Evolutionary conservation across 1,284 basidiomycete species (phyloP).

Genomic region (Tylopilus sp.): DNA sequence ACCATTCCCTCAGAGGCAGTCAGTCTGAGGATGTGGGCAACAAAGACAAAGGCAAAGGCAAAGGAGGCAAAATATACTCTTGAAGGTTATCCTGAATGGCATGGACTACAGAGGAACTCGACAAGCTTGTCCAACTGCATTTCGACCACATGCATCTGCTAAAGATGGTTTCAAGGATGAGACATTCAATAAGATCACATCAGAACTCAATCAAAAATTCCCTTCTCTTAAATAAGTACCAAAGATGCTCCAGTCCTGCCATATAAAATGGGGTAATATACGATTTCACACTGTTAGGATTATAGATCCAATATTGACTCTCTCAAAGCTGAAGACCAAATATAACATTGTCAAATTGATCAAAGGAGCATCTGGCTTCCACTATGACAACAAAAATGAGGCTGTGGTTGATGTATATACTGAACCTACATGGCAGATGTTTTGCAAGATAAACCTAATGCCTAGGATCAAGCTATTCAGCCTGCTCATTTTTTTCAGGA

Average conservation of each 20-base stretch:
- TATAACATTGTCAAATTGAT: neutral
- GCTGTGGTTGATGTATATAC: neutral
- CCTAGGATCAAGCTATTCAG: no score
- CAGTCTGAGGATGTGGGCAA: neutral
- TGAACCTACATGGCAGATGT: neutral
- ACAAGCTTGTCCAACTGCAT: neutral
- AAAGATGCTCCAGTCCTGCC: neutral
- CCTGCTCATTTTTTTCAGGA: neutral
- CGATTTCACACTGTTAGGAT: no score
- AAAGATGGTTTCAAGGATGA: neutral
- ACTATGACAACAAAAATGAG: neutral
- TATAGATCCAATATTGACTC: neutral
- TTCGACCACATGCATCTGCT: neutral
- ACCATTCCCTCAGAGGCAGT: neutral
- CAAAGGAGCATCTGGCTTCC: constrained; percentile 1
- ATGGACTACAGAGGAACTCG: neutral
- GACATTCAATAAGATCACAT: constrained; percentile 7
- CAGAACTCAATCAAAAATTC: neutral
- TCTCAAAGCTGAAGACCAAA: constrained; percentile 1
- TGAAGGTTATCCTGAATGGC: neutral
- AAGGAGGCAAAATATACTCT: no score
- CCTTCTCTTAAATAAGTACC: neutral
- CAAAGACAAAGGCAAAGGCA: neutral
- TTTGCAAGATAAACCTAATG: neutral
- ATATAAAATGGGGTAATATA: constrained; percentile 1